These are phyloP conservation scores for Penicillium fimorum DNA, from an alignment of 495 filamentous ascomycete species.

Conservation along the genomic window DNA sequence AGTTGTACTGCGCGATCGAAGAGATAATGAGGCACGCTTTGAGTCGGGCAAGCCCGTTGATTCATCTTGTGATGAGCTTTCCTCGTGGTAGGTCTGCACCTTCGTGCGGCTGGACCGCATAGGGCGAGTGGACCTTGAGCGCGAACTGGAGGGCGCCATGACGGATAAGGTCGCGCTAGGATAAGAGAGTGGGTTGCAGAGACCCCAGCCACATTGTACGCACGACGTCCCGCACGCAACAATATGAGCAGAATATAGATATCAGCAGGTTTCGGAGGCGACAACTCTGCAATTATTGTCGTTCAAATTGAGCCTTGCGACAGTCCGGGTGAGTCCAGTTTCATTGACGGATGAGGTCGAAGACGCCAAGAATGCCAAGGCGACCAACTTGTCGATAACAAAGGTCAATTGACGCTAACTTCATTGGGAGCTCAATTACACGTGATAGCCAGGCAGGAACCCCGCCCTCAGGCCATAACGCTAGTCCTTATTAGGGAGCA, in stretches of 20 bases:
- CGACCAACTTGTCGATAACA: conserved; percentile 28
- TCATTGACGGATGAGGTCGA: conserved; percentile 8
- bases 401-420: background rate
- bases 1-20: conserved; percentile 37
- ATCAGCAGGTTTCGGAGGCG: background rate
- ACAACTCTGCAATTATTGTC: background rate
- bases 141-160: conserved; percentile 32
- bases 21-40: conserved; percentile 26
- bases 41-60: conserved; percentile 8
- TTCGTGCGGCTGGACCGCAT: conserved; percentile 40
- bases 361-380: conserved; percentile 7
- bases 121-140: conserved; percentile 30
- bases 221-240: background rate
- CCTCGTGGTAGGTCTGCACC: conserved; percentile 44
- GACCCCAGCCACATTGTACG: conserved; percentile 4
- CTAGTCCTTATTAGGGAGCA: conserved; percentile 14
- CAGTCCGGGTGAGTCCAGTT: background rate
- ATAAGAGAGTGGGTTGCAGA: conserved; percentile 7
- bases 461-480: conserved; percentile 35
- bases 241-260: background rate
- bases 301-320: conserved; percentile 1
- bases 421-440: background rate
- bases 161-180: conserved; percentile 14
- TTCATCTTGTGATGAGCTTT: conserved; percentile 34
- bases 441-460: conserved; percentile 20